Conservation (phyloP, 2,329 filamentous ascomycete genomes). For the Claviceps arundinis region DNA sequence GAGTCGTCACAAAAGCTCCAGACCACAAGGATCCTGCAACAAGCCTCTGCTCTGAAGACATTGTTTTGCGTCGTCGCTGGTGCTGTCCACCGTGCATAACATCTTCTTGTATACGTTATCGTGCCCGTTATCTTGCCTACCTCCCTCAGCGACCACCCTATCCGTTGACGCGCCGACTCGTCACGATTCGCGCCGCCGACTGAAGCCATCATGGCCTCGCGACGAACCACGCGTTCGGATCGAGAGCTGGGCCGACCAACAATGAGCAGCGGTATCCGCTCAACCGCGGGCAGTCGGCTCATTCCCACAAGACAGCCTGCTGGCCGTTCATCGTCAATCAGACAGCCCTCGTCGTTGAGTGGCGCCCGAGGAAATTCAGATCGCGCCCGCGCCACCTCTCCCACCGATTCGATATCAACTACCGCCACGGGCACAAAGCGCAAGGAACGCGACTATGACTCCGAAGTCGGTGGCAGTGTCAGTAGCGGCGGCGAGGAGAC, state of each 20-base stretch:
- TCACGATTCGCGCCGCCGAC: neutral
- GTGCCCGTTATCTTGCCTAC: neutral
- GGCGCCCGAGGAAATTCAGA: conserved; percentile 2
- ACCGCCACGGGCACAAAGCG: conserved; percentile 55
- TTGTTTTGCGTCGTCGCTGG: neutral
- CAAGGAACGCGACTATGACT: conserved; percentile 75
- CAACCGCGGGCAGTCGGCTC: conserved; percentile 2
- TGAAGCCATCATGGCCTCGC: conserved; percentile 5
- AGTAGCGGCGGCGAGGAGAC: conserved; percentile 54
- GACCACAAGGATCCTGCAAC: conserved; percentile 3
- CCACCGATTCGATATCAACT: conserved; percentile 49
- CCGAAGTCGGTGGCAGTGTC: conserved; percentile 26
- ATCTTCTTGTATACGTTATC: neutral
- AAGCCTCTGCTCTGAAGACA: neutral
- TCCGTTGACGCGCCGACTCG: neutral
- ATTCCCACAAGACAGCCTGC: conserved; percentile 1
- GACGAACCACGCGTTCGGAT: conserved; percentile 7
- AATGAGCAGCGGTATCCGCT: conserved; percentile 2
- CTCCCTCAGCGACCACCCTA: neutral
- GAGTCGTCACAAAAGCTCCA: neutral
- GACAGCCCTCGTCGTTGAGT: conserved; percentile 2
- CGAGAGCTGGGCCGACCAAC: conserved; percentile 6
- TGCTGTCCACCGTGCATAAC: neutral
- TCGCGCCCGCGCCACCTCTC: conserved; percentile 26
- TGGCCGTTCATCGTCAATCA: conserved; percentile 2